These are phyloP conservation scores for Warburgia ugandensis DNA, from an alignment of 164 flowering plant genomes.

Conservation along the genomic window DNA sequence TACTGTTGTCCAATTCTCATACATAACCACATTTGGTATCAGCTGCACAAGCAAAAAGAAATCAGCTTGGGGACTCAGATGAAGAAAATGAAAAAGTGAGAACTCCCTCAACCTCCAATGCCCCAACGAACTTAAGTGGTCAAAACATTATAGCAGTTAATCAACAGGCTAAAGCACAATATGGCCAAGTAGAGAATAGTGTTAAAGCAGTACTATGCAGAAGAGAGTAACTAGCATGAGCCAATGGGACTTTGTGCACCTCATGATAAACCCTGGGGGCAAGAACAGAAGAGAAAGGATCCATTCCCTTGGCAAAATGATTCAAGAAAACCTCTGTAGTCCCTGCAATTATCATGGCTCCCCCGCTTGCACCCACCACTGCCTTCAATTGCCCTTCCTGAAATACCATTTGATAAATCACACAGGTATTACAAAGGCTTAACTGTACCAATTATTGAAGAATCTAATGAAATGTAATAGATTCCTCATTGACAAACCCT, in stretches of 20 bases:
- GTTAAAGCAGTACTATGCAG: too few relatives aligned
- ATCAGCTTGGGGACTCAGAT: not conserved
- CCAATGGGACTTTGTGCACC: constrained; percentile 22
- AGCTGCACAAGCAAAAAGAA: constrained; percentile 35
- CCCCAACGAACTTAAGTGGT: too few relatives aligned
- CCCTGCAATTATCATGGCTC: constrained; percentile 42
- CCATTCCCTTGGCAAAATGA: constrained; percentile 47
- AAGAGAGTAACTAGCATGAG: not conserved
- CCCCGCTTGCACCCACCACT: constrained; percentile 66
- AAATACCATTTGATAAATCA: not conserved
- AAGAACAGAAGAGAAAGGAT: constrained; percentile 50
- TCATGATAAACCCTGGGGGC: constrained; percentile 57
- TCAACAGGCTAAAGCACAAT: too few relatives aligned
- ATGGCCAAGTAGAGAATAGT: too few relatives aligned
- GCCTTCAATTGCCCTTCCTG: constrained; percentile 46
- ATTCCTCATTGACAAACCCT: too few relatives aligned
- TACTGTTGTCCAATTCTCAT: constrained; percentile 64
- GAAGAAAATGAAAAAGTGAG: too few relatives aligned
- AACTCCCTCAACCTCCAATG: too few relatives aligned
- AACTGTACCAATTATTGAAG: too few relatives aligned
- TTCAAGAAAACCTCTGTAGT: constrained; percentile 51
- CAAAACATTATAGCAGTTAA: too few relatives aligned
- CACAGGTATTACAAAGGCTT: too few relatives aligned
- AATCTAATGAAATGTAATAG: too few relatives aligned
- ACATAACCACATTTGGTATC: constrained; percentile 45